Conservation (phyloP, 306 rosid genomes). For the Cajanus cajan region DNA sequence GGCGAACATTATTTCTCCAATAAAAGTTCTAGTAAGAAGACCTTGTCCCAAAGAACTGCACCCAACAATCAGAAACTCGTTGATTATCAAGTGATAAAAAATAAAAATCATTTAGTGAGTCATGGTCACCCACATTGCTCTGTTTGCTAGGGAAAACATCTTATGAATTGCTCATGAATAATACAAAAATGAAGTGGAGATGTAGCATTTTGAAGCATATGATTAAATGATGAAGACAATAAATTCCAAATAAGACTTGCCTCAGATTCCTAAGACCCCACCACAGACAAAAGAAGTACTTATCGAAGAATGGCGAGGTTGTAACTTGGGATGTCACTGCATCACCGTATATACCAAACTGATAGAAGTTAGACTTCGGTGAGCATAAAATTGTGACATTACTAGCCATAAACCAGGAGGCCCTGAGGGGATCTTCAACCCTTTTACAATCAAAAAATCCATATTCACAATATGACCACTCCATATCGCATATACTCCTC, state of each 20-base stretch:
- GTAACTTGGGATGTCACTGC: constrained; percentile 65
- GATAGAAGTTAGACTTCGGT: constrained; percentile 48
- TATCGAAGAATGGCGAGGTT: constrained; percentile 64
- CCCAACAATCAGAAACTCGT: not conserved
- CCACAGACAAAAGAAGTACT: constrained; percentile 69
- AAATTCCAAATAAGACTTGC: constrained; percentile 37
- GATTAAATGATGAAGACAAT: not conserved
- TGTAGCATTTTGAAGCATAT: not conserved
- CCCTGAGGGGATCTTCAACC: constrained; percentile 41
- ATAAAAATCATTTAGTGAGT: not conserved
- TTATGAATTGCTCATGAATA: not conserved
- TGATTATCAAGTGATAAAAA: not conserved
- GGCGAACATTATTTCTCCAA: constrained; percentile 84
- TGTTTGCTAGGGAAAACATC: not conserved
- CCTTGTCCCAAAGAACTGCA: constrained; percentile 93
- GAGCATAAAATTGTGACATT: constrained; percentile 61
- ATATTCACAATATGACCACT: constrained; percentile 43
- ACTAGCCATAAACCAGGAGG: constrained; percentile 62
- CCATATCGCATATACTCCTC: constrained; percentile 60
- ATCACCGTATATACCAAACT: constrained; percentile 81
- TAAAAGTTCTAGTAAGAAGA: constrained; percentile 78
- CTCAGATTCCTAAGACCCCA: constrained; percentile 76
- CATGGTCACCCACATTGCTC: not conserved
- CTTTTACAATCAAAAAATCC: constrained; percentile 63
- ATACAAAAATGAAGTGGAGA: not conserved